Base-by-base conservation (phyloP, 169 alveolate genomes). In the Cryptosporidium felis region DNA sequence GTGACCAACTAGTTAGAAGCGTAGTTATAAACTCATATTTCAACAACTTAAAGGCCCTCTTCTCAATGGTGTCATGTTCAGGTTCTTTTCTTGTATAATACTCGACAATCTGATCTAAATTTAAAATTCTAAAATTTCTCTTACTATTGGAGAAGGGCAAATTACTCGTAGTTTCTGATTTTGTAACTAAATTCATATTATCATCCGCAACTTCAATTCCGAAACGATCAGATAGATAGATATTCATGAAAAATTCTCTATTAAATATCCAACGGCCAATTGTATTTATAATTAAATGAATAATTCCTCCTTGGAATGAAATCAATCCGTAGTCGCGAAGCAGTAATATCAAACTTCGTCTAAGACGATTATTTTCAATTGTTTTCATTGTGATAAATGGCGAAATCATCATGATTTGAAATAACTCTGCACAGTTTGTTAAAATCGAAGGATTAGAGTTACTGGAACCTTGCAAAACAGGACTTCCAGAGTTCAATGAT, bases 181-280 rank as follows among this genome's bases (percentile, higher is more conserved):
- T n/a, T n/a, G n/a, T n/a, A n/a, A n/a, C n/a, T n/a, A n/a, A n/a
- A n/a, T n/a, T n/a, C n/a, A n/a, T n/a, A n/a, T n/a, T n/a, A n/a
- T n/a, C 3, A 5, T 56, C 63, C 2, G 45, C 59, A n/a, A 18
- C 16, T 9, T 63, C 62, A 53, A 53, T 2, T 21, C 14, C 42
- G 23, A 74, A 40, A 3, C 38, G 51, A 9, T 74, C 74, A 5
- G 28, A 49, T 40, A 74, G 40, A 53, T 74, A 74, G 3, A 16
- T 34, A 18, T n/a, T 14, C 3, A 74, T 9, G 40, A 38, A 0
- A 10, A 74, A 36, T 0, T 49, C 74, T 9, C 5, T n/a, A 14
- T 45, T 58, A n/a, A 38, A 74, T 36, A 74, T 34, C 85, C 85
- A 74, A 8, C 85, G 53, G 18, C 85, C 85, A 53, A 74, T 44